phyloP scores from a whole-genome alignment of 176 grass and related monocot species.

The Raddia distichophylla region DNA sequence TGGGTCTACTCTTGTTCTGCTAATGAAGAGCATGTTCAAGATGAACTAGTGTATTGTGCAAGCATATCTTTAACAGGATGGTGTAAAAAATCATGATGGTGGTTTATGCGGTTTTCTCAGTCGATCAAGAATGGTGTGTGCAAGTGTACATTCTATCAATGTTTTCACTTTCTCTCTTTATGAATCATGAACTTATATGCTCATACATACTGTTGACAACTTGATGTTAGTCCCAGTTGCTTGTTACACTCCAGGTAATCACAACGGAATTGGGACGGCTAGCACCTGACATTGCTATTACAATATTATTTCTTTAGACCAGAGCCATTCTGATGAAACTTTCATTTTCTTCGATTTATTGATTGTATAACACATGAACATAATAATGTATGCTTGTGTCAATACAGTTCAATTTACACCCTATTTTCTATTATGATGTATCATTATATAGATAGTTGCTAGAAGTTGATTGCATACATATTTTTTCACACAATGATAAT shows the following conservation, averaged over 20 bases:
- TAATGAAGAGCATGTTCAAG: background rate
- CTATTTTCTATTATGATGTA: background rate
- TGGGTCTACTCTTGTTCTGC: slow-evolving; percentile 3
- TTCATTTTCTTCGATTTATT: too few relatives aligned
- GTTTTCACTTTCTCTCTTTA: background rate
- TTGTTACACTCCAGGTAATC: too few relatives aligned
- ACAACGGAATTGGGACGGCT: too few relatives aligned
- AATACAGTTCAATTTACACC: background rate
- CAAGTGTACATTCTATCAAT: background rate
- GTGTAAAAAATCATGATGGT: background rate
- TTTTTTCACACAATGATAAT: too few relatives aligned
- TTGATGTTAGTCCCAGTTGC: background rate
- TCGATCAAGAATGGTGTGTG: slow-evolving; percentile 4
- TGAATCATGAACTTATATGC: slow-evolving; percentile 8
- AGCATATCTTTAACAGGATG: slow-evolving; percentile 3
- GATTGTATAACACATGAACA: too few relatives aligned
- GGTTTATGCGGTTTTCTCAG: background rate
- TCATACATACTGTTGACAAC: background rate
- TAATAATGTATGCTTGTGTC: too few relatives aligned
- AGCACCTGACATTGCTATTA: too few relatives aligned
- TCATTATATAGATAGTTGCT: too few relatives aligned
- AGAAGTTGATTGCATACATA: too few relatives aligned
- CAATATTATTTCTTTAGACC: too few relatives aligned
- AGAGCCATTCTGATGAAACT: too few relatives aligned
- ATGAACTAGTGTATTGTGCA: background rate